Evolutionary conservation across 2,329 filamentous ascomycete species (phyloP).

Genomic region (Alternaria gaisen): DNA sequence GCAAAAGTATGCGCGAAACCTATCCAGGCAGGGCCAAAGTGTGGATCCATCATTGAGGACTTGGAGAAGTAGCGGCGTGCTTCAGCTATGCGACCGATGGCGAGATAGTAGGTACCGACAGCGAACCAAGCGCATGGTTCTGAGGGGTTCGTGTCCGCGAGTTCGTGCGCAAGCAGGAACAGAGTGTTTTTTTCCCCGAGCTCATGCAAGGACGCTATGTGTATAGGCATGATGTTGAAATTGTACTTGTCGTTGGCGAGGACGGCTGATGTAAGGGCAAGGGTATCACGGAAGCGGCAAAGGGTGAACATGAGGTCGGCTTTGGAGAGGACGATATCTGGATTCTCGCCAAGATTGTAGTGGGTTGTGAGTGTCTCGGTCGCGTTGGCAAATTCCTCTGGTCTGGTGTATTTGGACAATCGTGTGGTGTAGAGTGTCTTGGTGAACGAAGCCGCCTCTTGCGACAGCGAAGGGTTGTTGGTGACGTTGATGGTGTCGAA

Average conservation of each 20-base stretch:
- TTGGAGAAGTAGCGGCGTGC: slow-evolving; percentile 94
- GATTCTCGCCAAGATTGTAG: slow-evolving; percentile 85
- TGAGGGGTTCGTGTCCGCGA: slow-evolving; percentile 89
- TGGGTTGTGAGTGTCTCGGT: slow-evolving; percentile 92
- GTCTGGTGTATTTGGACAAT: slow-evolving; percentile 93
- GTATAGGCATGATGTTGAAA: slow-evolving; percentile 86
- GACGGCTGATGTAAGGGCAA: slow-evolving; percentile 83
- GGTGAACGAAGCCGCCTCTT: slow-evolving; percentile 92
- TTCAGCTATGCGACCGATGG: slow-evolving; percentile 88
- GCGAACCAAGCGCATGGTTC: slow-evolving; percentile 94
- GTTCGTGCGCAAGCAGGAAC: slow-evolving; percentile 89
- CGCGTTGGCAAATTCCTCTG: slow-evolving; percentile 80
- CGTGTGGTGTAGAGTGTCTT: slow-evolving; percentile 96
- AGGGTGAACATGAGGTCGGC: slow-evolving; percentile 94
- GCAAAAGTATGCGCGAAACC: slow-evolving; percentile 99
- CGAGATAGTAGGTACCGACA: slow-evolving; percentile 93
- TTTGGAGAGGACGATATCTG: slow-evolving; percentile 87
- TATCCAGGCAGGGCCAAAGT: slow-evolving; percentile 98
- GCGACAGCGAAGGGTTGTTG: slow-evolving; percentile 72
- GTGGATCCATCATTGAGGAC: slow-evolving; percentile 94
- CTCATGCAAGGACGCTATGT: slow-evolving; percentile 90
- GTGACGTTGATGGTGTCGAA: slow-evolving; percentile 81
- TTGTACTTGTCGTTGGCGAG: slow-evolving; percentile 87
- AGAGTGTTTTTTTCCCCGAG: slow-evolving; percentile 85
- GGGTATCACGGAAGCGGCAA: slow-evolving; percentile 88